Conservation (phyloP, 1,284 basidiomycete species). For the Naganishia liquefaciens region DNA sequence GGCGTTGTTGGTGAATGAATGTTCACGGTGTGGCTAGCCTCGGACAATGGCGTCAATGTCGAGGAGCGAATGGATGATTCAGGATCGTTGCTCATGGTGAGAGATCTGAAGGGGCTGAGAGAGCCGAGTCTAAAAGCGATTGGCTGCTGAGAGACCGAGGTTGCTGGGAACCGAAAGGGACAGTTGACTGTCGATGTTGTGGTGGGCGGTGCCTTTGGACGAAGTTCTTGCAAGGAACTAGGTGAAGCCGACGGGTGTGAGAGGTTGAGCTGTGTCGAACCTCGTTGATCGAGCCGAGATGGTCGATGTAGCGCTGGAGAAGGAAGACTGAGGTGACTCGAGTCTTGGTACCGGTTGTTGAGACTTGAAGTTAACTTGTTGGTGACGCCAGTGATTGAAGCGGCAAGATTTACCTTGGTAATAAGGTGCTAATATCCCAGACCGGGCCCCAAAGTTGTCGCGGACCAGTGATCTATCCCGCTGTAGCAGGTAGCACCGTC, state of each 20-base stretch:
- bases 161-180: slow-evolving; percentile 90
- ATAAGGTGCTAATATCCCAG: slow-evolving; percentile 8
- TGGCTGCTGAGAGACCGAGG: slow-evolving; percentile 33
- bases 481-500: not conserved
- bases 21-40: too few relatives aligned
- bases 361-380: not conserved
- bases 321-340: not conserved
- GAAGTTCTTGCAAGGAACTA: slow-evolving; percentile 9
- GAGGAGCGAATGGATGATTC: not conserved
- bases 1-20: slow-evolving; percentile 1
- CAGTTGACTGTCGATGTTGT: not conserved
- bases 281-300: slow-evolving; percentile 1
- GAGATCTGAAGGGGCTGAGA: not conserved
- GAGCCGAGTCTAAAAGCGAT: not conserved
- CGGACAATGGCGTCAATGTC: not conserved
- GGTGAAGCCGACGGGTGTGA: slow-evolving; percentile 1
- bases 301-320: slow-evolving; percentile 3
- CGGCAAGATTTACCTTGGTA: not conserved
- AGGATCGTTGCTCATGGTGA: not conserved
- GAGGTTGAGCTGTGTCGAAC: slow-evolving; percentile 3
- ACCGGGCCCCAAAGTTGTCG: slow-evolving; percentile 11
- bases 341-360: slow-evolving; percentile 5
- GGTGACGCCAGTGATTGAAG: slow-evolving; percentile 14
- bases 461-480: not conserved
- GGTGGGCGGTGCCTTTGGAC: not conserved